Evolutionary conservation across 192 early-diverging fungal genomes (phyloP).

Genomic region (Funneliformis mosseae): DNA sequence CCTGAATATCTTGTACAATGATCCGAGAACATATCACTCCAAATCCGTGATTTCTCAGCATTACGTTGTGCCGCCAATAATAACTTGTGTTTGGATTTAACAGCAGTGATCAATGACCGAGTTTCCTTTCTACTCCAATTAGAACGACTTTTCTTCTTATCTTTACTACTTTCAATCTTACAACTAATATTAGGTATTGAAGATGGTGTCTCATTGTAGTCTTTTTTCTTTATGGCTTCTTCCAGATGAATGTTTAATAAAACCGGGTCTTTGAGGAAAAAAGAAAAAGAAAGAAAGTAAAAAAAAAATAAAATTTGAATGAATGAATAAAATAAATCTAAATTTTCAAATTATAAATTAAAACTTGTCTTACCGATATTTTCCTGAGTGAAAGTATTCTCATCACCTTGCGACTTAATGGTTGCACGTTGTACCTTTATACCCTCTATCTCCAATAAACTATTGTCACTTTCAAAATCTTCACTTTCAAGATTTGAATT

Average conservation of each 20-base stretch:
- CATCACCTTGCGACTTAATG: neutral
- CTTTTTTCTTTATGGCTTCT: neutral
- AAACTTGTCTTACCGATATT: neutral
- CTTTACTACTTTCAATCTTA: neutral
- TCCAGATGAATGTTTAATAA: neutral
- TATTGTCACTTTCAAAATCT: neutral
- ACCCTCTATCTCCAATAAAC: neutral
- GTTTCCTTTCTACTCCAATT: conserved; percentile 11
- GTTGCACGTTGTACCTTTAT: neutral
- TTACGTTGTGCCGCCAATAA: neutral
- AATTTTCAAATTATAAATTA: too few relatives aligned
- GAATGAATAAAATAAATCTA: neutral
- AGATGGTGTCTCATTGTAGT: neutral
- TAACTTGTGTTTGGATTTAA: neutral
- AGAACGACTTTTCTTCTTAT: neutral
- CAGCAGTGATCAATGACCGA: neutral
- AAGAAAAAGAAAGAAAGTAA: neutral
- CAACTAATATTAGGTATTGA: too few relatives aligned
- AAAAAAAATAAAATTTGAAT: too few relatives aligned
- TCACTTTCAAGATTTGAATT: neutral
- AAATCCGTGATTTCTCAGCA: neutral
- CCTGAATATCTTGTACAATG: neutral
- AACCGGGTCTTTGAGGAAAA: neutral
- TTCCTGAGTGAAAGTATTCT: neutral
- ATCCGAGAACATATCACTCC: conserved; percentile 6